Base-by-base conservation (phyloP, 2,329 filamentous ascomycete genomes). In the Lasiodiplodia citricola region DNA sequence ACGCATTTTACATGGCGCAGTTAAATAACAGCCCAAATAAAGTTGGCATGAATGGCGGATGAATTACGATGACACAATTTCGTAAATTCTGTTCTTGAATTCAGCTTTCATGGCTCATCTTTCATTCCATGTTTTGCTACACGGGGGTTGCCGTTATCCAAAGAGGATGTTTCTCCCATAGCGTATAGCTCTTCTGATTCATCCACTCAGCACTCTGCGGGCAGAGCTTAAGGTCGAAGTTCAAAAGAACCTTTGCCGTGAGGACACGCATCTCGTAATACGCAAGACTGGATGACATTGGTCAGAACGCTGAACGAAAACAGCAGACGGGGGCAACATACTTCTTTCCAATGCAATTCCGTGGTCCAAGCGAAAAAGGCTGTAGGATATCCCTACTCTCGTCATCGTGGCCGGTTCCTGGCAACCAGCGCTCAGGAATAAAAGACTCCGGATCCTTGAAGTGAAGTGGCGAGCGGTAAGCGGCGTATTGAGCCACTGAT, bases 181-280 rank as follows among this genome's bases (percentile, higher is more conserved):
- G 67, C 2, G 73, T 74, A 54, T 73, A 82, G 0, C 73, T 74
- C 4, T 72, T 63, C 69, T 82, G 80, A 1, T 77, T 68, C 6
- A 25, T 69, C 77, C 75, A 77, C 23, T 74, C 62, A 16, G 73
- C 68, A 68, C 76, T 77, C 63, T 80, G 77, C 0, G 75, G 69
- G 10, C 70, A 73, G 4, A 82, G 74, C 25, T 77, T 73, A 2
- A 82, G 51, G 52, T 83, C 81, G 41, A 82, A 82, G 35, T 76
- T 71, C 64, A 75, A 80, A 2, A 81, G 58, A 0, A 81, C 67
- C 23, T 78, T 80, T 7, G 78, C 70, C 3, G 79, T 70, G 23
- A 83, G 75, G 0, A 82, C 72, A 2, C 80, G 80, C 75, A 82
- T 80, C 69, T 82, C 81, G 25, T 82, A 74, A 41, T 76, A 75